Evolutionary conservation across 2,329 filamentous ascomycete species (phyloP).

Genomic region (Elsinoe perseae): DNA sequence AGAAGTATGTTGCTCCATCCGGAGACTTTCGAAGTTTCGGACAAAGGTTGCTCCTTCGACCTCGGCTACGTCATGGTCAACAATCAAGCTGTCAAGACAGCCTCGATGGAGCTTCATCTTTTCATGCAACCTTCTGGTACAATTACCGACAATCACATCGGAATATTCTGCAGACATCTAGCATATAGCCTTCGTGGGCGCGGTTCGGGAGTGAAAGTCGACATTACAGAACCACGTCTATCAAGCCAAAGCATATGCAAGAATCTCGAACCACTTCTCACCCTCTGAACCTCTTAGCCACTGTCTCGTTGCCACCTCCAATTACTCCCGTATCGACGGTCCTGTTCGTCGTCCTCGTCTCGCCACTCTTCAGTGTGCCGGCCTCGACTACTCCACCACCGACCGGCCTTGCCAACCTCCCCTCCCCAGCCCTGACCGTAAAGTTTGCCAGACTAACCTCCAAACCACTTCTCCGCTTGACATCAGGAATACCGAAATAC

Average conservation of each 20-base stretch:
- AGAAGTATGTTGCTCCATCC: neutral
- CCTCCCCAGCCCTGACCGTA: slow-evolving; percentile 53
- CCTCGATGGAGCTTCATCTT: no score
- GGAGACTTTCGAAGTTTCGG: neutral
- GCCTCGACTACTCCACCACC: slow-evolving; percentile 44
- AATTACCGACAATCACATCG: no score
- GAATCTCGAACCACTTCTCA: neutral
- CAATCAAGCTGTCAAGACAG: no score
- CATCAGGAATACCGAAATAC: slow-evolving; percentile 55
- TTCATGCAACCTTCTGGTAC: no score
- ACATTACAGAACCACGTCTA: neutral
- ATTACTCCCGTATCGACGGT: neutral
- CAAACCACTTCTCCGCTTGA: slow-evolving; percentile 50
- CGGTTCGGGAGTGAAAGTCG: no score
- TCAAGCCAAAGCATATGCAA: neutral
- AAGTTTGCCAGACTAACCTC: slow-evolving; percentile 62
- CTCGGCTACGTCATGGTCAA: neutral
- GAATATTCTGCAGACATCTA: no score
- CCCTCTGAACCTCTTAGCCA: neutral
- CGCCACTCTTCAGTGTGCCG: slow-evolving; percentile 42
- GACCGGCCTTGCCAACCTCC: slow-evolving; percentile 45
- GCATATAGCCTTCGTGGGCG: no score
- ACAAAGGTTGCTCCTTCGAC: neutral
- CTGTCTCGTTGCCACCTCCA: neutral
- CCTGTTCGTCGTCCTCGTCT: slow-evolving; percentile 3